A percentile compares a stretch with the other conserved stretches of the same genome.
Evolutionary conservation across 75 land plant species (phyloP).

Genomic region (Selaginella moellendorffii): DNA sequence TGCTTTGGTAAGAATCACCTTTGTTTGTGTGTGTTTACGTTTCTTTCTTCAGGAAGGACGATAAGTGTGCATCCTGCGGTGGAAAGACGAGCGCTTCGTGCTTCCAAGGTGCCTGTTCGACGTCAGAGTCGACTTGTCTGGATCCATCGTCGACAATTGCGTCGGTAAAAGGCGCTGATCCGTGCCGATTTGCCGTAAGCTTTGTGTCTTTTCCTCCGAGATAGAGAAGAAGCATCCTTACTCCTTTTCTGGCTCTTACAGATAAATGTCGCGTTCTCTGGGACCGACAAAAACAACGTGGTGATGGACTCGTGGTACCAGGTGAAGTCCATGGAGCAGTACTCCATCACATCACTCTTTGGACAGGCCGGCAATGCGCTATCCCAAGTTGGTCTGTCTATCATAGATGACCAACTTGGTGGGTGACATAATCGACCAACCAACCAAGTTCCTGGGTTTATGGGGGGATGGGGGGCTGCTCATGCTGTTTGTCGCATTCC

Average conservation of each 20-base stretch:
- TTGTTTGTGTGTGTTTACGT: background rate
- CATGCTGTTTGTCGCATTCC: no score
- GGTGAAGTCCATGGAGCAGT: slow-evolving; percentile 8
- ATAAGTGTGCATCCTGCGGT: slow-evolving; percentile 15
- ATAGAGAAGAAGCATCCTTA: no score
- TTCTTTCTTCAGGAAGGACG: slow-evolving; percentile 13
- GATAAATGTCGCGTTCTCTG: slow-evolving; percentile 23
- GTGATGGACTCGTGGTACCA: slow-evolving; percentile 15
- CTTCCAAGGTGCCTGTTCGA: slow-evolving; percentile 10
- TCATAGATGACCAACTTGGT: slow-evolving; percentile 2
- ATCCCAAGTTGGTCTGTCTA: slow-evolving; percentile 2
- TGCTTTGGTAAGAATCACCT: slow-evolving; percentile 13
- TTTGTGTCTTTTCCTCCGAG: no score
- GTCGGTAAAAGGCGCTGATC: background rate
- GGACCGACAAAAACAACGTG: slow-evolving; percentile 18
- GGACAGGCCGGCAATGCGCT: slow-evolving; percentile 5
- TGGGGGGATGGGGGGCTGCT: no score
- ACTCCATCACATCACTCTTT: slow-evolving; percentile 16
- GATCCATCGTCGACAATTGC: background rate
- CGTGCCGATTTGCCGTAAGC: slow-evolving; percentile 3
- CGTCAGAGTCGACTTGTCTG: background rate
- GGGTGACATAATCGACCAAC: background rate
- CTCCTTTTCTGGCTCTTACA: slow-evolving; percentile 13
- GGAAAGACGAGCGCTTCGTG: slow-evolving; percentile 4
- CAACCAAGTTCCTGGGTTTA: no score